phyloP scores from a whole-genome alignment of 768 basidiomycete genomes.

The Tricholomella constricta region DNA sequence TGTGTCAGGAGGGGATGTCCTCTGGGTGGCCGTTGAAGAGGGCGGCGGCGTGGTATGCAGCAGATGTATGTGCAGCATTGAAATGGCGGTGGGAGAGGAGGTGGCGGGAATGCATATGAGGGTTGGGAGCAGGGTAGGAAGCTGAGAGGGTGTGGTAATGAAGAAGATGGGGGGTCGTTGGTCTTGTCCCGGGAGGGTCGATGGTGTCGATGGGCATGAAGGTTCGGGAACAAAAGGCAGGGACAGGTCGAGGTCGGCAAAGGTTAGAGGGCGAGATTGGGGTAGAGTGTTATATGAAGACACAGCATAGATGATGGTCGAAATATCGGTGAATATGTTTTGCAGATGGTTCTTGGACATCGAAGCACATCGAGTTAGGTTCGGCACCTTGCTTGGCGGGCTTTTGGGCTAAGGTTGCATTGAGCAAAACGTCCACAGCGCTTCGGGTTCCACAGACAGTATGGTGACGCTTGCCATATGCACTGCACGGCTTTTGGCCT shows the following conservation, averaged over 20 bases:
- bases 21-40: constrained; percentile 21
- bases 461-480: constrained; percentile 62
- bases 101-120: constrained; percentile 57
- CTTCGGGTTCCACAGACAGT: constrained; percentile 57
- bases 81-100: constrained; percentile 42
- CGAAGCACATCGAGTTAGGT: constrained; percentile 23
- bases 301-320: constrained; percentile 53
- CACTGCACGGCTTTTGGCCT: constrained; percentile 41
- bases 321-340: constrained; percentile 45
- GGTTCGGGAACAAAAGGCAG: constrained; percentile 37
- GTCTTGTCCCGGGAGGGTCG: not conserved
- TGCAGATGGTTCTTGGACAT: constrained; percentile 21
- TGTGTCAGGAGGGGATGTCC: constrained; percentile 33
- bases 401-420: constrained; percentile 15
- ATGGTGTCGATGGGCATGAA: constrained; percentile 18
- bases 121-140: constrained; percentile 56
- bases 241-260: constrained; percentile 36
- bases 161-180: too few relatives aligned
- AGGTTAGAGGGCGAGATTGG: constrained; percentile 35
- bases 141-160: constrained; percentile 35
- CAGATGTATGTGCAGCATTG: constrained; percentile 64
- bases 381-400: constrained; percentile 13
- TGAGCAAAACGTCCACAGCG: constrained; percentile 60
- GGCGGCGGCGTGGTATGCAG: constrained; percentile 46
- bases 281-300: constrained; percentile 44